Percentiles rank a stretch among this genome's conserved stretches.
Evolutionary conservation across 129 eudicot species (phyloP).

Genomic region (Sambucus nigra): DNA sequence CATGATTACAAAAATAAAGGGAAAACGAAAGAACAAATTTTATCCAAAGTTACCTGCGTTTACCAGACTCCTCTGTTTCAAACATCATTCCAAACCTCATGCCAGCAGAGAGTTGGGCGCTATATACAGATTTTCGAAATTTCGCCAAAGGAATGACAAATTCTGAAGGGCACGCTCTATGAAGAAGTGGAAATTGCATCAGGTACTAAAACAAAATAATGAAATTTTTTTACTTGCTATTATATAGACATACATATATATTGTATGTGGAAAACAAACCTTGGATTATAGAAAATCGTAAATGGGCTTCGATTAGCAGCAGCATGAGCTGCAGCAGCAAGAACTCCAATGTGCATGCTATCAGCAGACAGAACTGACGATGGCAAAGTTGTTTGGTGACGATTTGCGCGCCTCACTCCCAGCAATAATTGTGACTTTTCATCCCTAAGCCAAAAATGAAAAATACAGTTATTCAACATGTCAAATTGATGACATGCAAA

Average conservation of each 20-base stretch:
- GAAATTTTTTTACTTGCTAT: not conserved
- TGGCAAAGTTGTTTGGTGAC: conserved; percentile 89
- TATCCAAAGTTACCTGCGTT: conserved; percentile 55
- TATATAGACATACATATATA: not conserved
- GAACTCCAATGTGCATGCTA: conserved; percentile 99
- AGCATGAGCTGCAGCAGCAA: conserved; percentile 99
- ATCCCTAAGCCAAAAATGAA: conserved; percentile 36
- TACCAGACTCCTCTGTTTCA: conserved; percentile 94
- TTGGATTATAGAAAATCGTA: conserved; percentile 87
- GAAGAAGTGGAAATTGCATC: not conserved
- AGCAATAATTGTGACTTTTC: conserved; percentile 81
- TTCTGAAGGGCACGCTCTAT: conserved; percentile 97
- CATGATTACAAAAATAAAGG: not conserved
- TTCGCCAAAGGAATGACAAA: conserved; percentile 72
- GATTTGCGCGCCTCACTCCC: conserved; percentile 92
- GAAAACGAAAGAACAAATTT: not conserved
- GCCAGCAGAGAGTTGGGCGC: conserved; percentile 84
- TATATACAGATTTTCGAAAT: conserved; percentile 62
- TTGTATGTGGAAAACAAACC: conserved; percentile 29
- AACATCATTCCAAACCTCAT: conserved; percentile 99
- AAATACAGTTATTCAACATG: not conserved
- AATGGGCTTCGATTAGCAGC: conserved; percentile 84
- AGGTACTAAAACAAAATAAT: not conserved
- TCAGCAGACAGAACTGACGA: conserved; percentile 98
- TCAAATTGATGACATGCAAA: not conserved